These are phyloP conservation scores for Opeltia flavorubescens DNA, from an alignment of 495 filamentous ascomycete species.

Conservation along the genomic window DNA sequence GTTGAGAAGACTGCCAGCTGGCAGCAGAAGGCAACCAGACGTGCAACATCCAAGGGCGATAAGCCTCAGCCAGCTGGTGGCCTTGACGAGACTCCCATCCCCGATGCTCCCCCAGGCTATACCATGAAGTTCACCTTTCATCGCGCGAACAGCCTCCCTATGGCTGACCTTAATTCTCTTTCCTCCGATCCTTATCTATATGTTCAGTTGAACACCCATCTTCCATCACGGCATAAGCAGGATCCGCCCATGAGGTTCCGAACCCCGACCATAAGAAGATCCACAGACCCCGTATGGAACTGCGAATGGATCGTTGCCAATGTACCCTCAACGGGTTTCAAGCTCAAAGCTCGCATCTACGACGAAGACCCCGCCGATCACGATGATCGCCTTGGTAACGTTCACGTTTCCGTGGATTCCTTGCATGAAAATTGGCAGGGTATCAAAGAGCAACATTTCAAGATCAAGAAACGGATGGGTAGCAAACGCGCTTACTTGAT, in stretches of 20 bases:
- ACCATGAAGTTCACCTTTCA: constrained; percentile 79
- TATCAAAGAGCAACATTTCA: constrained; percentile 47
- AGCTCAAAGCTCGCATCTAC: constrained; percentile 65
- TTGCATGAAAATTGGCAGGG: constrained; percentile 54
- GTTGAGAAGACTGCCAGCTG: constrained; percentile 44
- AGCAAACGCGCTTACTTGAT: constrained; percentile 75
- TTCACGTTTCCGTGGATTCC: constrained; percentile 44
- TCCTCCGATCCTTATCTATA: constrained; percentile 75
- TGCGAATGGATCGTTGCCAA: constrained; percentile 78
- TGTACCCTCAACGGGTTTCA: constrained; percentile 63
- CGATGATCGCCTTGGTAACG: constrained; percentile 78
- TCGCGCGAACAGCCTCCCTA: constrained; percentile 61
- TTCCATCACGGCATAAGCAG: constrained; percentile 66
- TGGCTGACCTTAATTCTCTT: constrained; percentile 60
- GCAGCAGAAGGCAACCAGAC: constrained; percentile 32
- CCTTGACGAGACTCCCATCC: constrained; percentile 64
- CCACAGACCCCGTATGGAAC: constrained; percentile 66
- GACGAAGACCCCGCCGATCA: constrained; percentile 83
- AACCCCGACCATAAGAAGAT: constrained; percentile 58
- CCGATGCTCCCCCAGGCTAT: constrained; percentile 57
- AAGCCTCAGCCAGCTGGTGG: constrained; percentile 53
- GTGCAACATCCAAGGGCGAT: constrained; percentile 11
- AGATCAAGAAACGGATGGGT: constrained; percentile 67
- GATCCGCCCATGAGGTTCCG: constrained; percentile 58
- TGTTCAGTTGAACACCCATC: constrained; percentile 47